These are phyloP conservation scores for Prinsepia uniflora DNA, from an alignment of 306 rosid genomes.

Conservation along the genomic window DNA sequence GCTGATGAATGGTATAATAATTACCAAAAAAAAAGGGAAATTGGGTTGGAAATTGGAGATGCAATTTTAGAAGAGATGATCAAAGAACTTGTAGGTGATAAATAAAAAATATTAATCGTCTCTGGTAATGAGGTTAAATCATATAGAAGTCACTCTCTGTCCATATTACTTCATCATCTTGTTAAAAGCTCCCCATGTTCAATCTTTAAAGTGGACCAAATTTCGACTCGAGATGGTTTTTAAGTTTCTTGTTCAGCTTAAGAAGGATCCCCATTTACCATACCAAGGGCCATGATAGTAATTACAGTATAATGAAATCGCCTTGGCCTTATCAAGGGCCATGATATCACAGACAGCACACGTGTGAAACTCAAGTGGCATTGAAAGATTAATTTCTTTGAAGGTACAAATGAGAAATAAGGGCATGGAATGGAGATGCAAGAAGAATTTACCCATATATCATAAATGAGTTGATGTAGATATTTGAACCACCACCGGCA, in stretches of 20 bases:
- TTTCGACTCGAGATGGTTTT: too few species aligned
- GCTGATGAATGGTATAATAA: slow-evolving; percentile 48
- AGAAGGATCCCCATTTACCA: too few species aligned
- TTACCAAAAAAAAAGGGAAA: slow-evolving; percentile 37
- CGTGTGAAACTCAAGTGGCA: too few species aligned
- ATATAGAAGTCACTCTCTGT: too few species aligned
- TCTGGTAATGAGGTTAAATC: background rate
- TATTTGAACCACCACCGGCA: slow-evolving; percentile 2
- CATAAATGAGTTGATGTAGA: background rate
- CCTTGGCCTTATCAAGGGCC: too few species aligned
- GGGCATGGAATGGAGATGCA: background rate
- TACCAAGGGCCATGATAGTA: too few species aligned
- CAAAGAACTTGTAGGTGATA: slow-evolving; percentile 40
- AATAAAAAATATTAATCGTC: background rate
- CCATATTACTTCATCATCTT: too few species aligned
- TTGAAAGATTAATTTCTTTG: background rate
- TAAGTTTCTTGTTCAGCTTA: too few species aligned
- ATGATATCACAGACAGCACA: too few species aligned
- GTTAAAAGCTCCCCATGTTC: too few species aligned
- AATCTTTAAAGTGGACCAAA: too few species aligned
- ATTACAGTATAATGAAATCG: too few species aligned
- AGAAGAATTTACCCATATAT: background rate
- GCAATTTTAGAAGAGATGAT: slow-evolving; percentile 47
- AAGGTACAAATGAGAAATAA: background rate
- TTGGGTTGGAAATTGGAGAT: slow-evolving; percentile 52